Conservation (phyloP, 148 eudicot species). For the Rhododendron henanense region DNA sequence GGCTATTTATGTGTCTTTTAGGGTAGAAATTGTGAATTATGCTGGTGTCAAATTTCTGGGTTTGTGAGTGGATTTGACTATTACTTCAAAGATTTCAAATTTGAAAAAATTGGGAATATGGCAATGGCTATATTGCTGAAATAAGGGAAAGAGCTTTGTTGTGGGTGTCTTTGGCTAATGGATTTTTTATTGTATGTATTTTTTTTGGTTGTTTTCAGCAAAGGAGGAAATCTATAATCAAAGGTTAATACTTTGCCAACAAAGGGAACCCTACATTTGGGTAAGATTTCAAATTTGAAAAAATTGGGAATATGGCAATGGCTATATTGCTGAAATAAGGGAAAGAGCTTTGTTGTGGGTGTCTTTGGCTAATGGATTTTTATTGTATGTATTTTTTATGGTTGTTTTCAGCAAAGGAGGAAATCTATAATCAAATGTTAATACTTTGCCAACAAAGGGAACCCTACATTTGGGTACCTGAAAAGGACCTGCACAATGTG, state of each 20-base stretch:
- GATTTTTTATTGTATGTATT: too few relatives aligned
- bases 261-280: constrained; percentile 81
- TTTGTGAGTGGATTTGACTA: background rate
- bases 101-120: too few relatives aligned
- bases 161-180: background rate
- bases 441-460: constrained; percentile 71
- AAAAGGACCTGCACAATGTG: constrained; percentile 69
- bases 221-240: constrained; percentile 65
- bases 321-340: background rate
- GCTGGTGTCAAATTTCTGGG: too few relatives aligned
- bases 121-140: too few relatives aligned
- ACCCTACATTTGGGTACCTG: constrained; percentile 81
- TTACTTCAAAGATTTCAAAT: background rate
- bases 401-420: constrained; percentile 54
- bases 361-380: background rate
- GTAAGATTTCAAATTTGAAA: constrained; percentile 9
- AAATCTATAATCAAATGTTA: constrained; percentile 64
- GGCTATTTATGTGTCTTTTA: too few relatives aligned
- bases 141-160: background rate
- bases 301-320: background rate
- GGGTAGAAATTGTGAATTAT: too few relatives aligned
- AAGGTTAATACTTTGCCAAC: constrained; percentile 68
- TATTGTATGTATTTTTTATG: too few relatives aligned
- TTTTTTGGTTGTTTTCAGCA: constrained; percentile 30
- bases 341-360: background rate